Evolutionary conservation across 2,329 filamentous ascomycete genomes (phyloP).

Genomic region (Aspergillus novofumigatus): DNA sequence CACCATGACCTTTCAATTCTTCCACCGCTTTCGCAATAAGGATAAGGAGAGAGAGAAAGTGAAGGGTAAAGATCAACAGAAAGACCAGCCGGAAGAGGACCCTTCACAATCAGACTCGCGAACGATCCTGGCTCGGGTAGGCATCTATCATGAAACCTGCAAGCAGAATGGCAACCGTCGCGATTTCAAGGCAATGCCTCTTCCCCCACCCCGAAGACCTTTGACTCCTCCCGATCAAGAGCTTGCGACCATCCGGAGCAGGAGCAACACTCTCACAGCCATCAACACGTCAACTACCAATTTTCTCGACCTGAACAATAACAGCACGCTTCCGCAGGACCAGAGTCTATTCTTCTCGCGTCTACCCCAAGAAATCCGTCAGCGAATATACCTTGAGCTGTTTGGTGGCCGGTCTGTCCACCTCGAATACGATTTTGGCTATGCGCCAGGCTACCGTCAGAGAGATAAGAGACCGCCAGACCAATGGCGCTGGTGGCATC

Average conservation of each 20-base stretch:
- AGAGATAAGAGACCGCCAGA: conserved; percentile 3
- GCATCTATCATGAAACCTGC: background rate
- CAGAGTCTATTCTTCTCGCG: conserved; percentile 1
- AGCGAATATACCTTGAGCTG: conserved; percentile 1
- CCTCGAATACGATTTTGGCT: conserved; percentile 3
- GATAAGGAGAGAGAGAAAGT: background rate
- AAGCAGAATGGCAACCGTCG: background rate
- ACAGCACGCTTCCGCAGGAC: background rate
- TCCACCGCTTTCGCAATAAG: background rate
- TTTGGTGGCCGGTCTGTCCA: conserved; percentile 1
- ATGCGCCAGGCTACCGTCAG: conserved; percentile 1
- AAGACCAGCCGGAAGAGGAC: background rate
- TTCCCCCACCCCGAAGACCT: background rate
- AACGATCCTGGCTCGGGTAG: background rate
- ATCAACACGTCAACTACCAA: background rate
- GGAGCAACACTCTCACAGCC: background rate
- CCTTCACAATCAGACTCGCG: background rate
- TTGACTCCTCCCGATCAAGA: background rate
- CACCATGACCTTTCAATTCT: background rate
- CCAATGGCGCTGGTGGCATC: conserved; percentile 7
- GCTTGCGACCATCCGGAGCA: background rate
- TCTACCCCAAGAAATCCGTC: background rate
- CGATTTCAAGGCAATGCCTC: background rate
- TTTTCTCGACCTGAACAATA: background rate
- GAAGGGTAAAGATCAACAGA: background rate